phyloP scores from a whole-genome alignment of 805 yeast genomes.

The Candida insectorum region DNA sequence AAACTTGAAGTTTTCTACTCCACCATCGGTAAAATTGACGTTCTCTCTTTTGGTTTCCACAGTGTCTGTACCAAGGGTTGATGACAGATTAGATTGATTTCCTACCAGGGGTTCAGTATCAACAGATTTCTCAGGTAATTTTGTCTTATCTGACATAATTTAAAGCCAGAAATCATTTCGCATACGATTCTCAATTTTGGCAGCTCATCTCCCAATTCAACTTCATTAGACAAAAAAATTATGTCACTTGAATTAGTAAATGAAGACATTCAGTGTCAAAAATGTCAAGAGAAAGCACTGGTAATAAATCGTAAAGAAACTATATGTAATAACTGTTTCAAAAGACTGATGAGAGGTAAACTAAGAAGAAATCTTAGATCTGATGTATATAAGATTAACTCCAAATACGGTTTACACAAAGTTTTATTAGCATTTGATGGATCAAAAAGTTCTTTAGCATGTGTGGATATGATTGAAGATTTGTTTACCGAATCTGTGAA shows the following conservation, averaged over 20 bases:
- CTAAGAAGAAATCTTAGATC: constrained; percentile 75
- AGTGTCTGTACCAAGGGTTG: constrained; percentile 16
- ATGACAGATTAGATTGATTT: no score
- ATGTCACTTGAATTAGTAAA: constrained; percentile 7
- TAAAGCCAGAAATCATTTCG: background rate
- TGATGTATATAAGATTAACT: constrained; percentile 65
- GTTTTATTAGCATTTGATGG: constrained; percentile 62
- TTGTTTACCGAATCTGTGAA: constrained; percentile 58
- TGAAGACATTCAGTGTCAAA: constrained; percentile 29
- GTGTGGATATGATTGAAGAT: constrained; percentile 63
- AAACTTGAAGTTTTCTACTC: constrained; percentile 49
- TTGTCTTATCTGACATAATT: background rate
- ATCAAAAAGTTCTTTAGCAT: constrained; percentile 64
- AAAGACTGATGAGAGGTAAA: constrained; percentile 70
- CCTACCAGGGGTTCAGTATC: constrained; percentile 1
- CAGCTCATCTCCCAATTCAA: constrained; percentile 2
- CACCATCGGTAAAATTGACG: constrained; percentile 56
- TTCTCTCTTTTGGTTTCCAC: constrained; percentile 33
- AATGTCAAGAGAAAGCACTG: constrained; percentile 48
- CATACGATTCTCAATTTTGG: no score
- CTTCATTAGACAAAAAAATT: no score
- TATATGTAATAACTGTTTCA: constrained; percentile 67
- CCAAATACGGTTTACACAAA: constrained; percentile 34
- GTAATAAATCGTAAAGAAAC: constrained; percentile 58
- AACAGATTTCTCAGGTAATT: background rate